Base-by-base conservation (phyloP, 2,329 filamentous ascomycete genomes). In the Dothistroma pini region DNA sequence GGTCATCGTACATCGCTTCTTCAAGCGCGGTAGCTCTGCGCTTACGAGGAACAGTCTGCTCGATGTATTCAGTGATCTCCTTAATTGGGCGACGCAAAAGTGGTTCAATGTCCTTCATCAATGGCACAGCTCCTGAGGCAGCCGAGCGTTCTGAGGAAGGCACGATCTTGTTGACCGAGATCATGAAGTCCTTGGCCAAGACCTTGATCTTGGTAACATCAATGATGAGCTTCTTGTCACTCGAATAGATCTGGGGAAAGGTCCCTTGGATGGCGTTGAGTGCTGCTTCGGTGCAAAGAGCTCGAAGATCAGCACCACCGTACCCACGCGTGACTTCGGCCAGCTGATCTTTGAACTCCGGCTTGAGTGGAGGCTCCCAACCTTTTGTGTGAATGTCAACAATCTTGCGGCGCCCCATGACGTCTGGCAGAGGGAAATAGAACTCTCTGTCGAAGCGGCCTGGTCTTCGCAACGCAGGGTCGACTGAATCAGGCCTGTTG, bases 401-500 rank as follows among this genome's bases (percentile, higher is more conserved):
- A 69, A 99, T 99, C 4, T 91, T 84, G 65, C 89, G 88, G 63
- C 95, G 86, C 22, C 86, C 92, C 44, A 89, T 86, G 4, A 87
- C 81, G 68, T 93, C 90, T 0, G 95, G 95, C 34, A 99, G 81
- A 0, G 95, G 93, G 72, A 99, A 99, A 78, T 97, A 97, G 71
- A 99, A 99, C 75, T 99, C 96, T 75, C 95, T 84, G 74, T 99
- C 95, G 72, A 99, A 99, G 56, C 95, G 89, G 49, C 95, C 96
- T 21, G 95, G 93, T 55, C 93, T 88, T 63, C 95, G 89, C 61
- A 99, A 83, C n/a, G 93, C 93, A 67, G 93, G 93, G 75, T 99
- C 93, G 63, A 99, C 93, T 56, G 95, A 96, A 75, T 97, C 93
- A 0, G 95, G 93, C 66, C 93, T 87, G 75, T 99, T 99, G 60